These are phyloP conservation scores for Schizochytrium sp. DNA, from an alignment of 108 stramenopile genomes.

Conservation along the genomic window DNA sequence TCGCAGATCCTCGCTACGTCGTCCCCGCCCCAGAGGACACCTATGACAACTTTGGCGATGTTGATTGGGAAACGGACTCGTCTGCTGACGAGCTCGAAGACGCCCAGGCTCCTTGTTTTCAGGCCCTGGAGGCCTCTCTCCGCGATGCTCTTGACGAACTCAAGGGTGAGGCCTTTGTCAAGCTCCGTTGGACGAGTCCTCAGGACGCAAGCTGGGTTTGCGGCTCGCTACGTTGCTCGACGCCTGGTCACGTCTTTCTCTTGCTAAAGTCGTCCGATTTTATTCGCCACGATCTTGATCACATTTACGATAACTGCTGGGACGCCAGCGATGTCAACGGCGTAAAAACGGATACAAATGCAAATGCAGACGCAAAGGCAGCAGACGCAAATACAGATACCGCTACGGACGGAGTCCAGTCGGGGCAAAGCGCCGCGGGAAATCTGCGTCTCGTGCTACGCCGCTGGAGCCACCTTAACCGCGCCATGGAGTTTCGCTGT, in stretches of 20 bases:
- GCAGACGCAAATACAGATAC: not conserved
- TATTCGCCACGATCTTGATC: slow-evolving; percentile 69
- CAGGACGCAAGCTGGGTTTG: slow-evolving; percentile 85
- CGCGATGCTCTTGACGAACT: slow-evolving; percentile 42
- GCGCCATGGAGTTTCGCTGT: slow-evolving; percentile 87
- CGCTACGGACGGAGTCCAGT: not conserved
- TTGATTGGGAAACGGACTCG: slow-evolving; percentile 38
- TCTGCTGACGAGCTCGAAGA: slow-evolving; percentile 34
- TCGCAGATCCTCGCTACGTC: slow-evolving; percentile 45
- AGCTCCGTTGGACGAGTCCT: slow-evolving; percentile 79
- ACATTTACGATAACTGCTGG: slow-evolving; percentile 50
- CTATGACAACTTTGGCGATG: slow-evolving; percentile 38
- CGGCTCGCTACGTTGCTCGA: slow-evolving; percentile 68
- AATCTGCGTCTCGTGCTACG: slow-evolving; percentile 62
- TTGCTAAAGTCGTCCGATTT: slow-evolving; percentile 85
- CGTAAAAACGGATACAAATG: too few relatives aligned
- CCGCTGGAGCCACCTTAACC: slow-evolving; percentile 84
- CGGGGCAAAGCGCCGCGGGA: not conserved
- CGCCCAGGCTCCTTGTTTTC: slow-evolving; percentile 41
- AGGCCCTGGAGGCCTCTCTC: slow-evolving; percentile 44
- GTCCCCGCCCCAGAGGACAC: slow-evolving; percentile 31
- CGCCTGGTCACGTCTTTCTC: slow-evolving; percentile 77
- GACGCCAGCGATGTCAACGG: not conserved
- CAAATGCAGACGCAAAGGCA: not conserved
- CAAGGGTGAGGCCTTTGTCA: slow-evolving; percentile 60